Evolutionary conservation across 176 grass and related monocot species (phyloP).

Genomic region (Carex kokanica): DNA sequence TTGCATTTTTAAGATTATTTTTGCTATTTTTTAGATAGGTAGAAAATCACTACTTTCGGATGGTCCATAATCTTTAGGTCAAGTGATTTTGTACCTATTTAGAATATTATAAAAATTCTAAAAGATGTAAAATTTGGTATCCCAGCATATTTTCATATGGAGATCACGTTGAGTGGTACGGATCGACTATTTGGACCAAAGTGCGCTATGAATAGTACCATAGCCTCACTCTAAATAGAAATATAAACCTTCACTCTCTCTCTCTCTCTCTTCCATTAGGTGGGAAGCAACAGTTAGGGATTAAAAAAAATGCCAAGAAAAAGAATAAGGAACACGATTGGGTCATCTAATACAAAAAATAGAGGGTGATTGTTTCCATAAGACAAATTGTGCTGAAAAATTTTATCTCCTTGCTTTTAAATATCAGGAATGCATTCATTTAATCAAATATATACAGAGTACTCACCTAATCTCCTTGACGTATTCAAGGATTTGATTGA

Average conservation of each 20-base stretch:
- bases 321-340: not conserved
- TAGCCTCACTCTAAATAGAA: not conserved
- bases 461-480: conserved; percentile 96
- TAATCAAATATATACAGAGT: not conserved
- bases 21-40: too few relatives aligned
- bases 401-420: not conserved
- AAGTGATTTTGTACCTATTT: too few relatives aligned
- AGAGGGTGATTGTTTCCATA: not conserved
- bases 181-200: too few relatives aligned
- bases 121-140: too few relatives aligned
- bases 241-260: not conserved
- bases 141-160: too few relatives aligned
- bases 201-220: too few relatives aligned
- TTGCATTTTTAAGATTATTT: too few relatives aligned
- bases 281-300: not conserved
- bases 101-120: too few relatives aligned
- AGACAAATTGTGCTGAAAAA: not conserved
- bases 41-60: too few relatives aligned
- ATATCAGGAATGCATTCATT: not conserved
- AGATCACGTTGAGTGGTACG: too few relatives aligned
- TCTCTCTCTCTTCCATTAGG: not conserved
- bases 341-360: not conserved
- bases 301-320: not conserved
- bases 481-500: conserved; percentile 97
- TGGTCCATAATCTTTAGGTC: too few relatives aligned